Base-by-base conservation (phyloP, 2,329 filamentous ascomycete genomes). In the Aspergillus ustus region DNA sequence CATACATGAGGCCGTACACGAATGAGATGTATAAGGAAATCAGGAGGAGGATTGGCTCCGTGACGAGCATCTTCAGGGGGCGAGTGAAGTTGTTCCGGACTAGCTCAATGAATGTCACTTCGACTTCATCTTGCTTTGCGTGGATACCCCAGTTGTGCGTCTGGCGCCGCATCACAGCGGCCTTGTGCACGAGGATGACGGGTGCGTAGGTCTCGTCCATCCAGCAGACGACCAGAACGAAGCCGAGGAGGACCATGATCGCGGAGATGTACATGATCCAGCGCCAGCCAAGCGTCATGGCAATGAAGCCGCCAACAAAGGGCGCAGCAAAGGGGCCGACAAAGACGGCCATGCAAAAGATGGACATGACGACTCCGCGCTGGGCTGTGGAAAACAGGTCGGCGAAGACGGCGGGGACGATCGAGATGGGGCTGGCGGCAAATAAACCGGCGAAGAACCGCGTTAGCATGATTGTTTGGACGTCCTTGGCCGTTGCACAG, bases 131-230 rank as follows among this genome's bases (percentile, higher is more conserved):
- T 65, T 79, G 77, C 64, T 82, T 82, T 1, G 84, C 84, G 61
- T 87, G 84, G 45, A 87, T 86, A 1, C 84, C 85, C 84, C 85
- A 87, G 62, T 87, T 87, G 62, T 81, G 80, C 0, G 85, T 87
- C 49, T 82, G 72, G 13, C 84, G 77, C 17, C 85, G 77, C 2
- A 87, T 70, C 52, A 83, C 80, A 0, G 78, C 70, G 0, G 85
- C 85, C 46, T 74, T 74, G 25, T 68, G 70, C 19, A 73, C 70
- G 7, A 75, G 63, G 4, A 75, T 68, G 0, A 69, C 67, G 0
- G 84, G 84, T 0, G 83, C 80, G 65, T 87, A 87, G 0, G 83
- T 83, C 66, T 87, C 85, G 52, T 83, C 76, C 25, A 85, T 74
- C 68, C 85, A 84, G 15, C 73, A 1, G 0, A 71, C n/a, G 9